Evolutionary conservation across 2,329 filamentous ascomycete genomes (phyloP).

Genomic region (Paracorniculantispora psalliotae): DNA sequence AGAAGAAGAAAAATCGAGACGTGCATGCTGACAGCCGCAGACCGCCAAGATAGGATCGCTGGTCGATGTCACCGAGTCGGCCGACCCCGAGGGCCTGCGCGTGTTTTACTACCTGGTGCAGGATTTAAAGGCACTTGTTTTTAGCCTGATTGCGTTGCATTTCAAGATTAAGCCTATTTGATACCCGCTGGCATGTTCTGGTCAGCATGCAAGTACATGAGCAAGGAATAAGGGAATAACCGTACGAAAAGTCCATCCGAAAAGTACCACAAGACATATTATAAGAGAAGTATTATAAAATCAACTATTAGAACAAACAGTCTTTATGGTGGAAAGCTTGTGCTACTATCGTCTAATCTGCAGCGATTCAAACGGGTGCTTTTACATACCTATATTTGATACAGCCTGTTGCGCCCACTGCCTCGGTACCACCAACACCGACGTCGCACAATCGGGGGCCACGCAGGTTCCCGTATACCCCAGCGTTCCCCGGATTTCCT

Average conservation of each 20-base stretch:
- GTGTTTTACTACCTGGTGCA: conserved; percentile 99
- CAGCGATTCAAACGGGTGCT: too few relatives aligned
- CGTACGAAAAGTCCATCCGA: too few relatives aligned
- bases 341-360: too few relatives aligned
- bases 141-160: conserved; percentile 91
- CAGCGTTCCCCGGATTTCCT: neutral
- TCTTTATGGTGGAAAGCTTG: too few relatives aligned
- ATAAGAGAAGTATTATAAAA: too few relatives aligned
- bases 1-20: neutral
- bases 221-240: too few relatives aligned
- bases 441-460: too few relatives aligned
- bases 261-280: too few relatives aligned
- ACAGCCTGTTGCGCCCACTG: too few relatives aligned
- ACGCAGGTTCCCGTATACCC: neutral
- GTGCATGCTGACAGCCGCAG: conserved; percentile 43
- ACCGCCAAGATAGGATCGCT: conserved; percentile 97
- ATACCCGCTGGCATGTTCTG: neutral
- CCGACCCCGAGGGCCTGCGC: conserved; percentile 89
- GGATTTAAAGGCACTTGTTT: conserved; percentile 92
- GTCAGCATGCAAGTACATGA: too few relatives aligned
- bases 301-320: too few relatives aligned
- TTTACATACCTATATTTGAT: too few relatives aligned
- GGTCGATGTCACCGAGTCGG: conserved; percentile 92
- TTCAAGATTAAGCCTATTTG: conserved; percentile 89
- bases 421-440: neutral